Evolutionary conservation across 176 grass and related monocot genomes (phyloP), one percentile per base, ranked within the genome.

Genomic region (Puya raimondii): DNA sequence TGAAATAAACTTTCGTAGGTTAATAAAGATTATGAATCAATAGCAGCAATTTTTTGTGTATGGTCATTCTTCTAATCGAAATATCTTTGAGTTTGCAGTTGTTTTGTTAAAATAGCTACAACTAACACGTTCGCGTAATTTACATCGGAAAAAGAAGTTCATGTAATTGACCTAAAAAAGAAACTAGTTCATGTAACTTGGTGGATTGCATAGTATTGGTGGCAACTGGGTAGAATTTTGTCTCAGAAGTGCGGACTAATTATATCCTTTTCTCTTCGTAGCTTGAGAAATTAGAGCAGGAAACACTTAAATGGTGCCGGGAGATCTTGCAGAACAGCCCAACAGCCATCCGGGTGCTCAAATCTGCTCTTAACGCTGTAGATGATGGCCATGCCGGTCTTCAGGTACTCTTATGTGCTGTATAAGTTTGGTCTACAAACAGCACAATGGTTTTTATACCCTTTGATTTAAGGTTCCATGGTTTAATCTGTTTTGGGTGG

Each of bases 311-410:
- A 80, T 90, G 89, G 93, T 90, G 93, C 72, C 82, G 93, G 6
- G 73, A 90, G 48, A 97, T 97, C 33, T 72, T 97, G 65, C 76
- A 82, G 12, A 97, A 97, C 66, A 97, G 84, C 48, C 89, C 93
- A 65, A 97, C 73, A 64, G 86, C 89, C 12, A 92, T 97, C 53
- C 70, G 89, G 22, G 82, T 97, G 64, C 72, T 97, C 72, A 97
- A 97, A 75, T 87, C 86, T 66, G 82, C 89, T 7, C 89, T 97
- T 47, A 97, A 97, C 76, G 89, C 89, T 20, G 86, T 75, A 21
- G 89, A 97, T 47, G 93, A 97, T 49, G 89, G 93, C 3, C 93
- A 97, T 70, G 86, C 89, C 54, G 86, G 89, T 23, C 84, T 97
- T 61, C 89, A 92, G 86, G 92, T 96, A 89, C 63, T 16, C 10